These are phyloP conservation scores for Hypoxylon sp. DNA, from an alignment of 2,329 filamentous ascomycete species.

Conservation along the genomic window DNA sequence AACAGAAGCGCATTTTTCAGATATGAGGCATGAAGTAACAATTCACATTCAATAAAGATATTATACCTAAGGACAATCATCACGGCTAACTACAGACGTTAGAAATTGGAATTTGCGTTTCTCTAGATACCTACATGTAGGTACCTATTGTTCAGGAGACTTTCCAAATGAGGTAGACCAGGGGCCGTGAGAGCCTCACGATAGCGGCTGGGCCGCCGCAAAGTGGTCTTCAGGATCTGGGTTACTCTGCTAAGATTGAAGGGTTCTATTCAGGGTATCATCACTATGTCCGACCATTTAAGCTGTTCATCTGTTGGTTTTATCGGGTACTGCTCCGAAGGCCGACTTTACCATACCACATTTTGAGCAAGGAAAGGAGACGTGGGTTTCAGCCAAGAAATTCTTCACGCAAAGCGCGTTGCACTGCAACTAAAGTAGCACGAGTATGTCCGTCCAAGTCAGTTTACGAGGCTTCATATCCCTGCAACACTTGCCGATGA, in stretches of 20 bases:
- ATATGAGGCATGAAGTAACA: background rate
- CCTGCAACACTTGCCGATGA: slow-evolving; percentile 29
- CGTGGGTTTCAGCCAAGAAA: slow-evolving; percentile 44
- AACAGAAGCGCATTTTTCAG: background rate
- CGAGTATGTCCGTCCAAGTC: slow-evolving; percentile 19
- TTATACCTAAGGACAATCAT: too few relatives aligned
- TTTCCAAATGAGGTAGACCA: slow-evolving; percentile 2
- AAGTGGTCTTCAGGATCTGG: slow-evolving; percentile 9
- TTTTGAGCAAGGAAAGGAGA: slow-evolving; percentile 24
- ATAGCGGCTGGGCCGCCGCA: slow-evolving; percentile 28
- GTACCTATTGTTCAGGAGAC: background rate
- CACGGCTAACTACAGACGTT: background rate
- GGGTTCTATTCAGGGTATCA: slow-evolving; percentile 28
- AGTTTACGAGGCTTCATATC: slow-evolving; percentile 21
- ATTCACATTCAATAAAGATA: background rate
- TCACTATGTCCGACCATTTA: slow-evolving; percentile 7
- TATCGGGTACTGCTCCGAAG: slow-evolving; percentile 18
- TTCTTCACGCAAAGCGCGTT: slow-evolving; percentile 46
- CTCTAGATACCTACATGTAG: too few relatives aligned
- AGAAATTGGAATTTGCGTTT: background rate
- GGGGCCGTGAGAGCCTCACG: slow-evolving; percentile 37
- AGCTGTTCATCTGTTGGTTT: slow-evolving; percentile 22
- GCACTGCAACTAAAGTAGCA: slow-evolving; percentile 39
- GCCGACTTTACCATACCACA: slow-evolving; percentile 20
- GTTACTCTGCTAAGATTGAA: slow-evolving; percentile 33